phyloP scores from a whole-genome alignment of 1,284 basidiomycete genomes.

The Exobasidium rhododendri region DNA sequence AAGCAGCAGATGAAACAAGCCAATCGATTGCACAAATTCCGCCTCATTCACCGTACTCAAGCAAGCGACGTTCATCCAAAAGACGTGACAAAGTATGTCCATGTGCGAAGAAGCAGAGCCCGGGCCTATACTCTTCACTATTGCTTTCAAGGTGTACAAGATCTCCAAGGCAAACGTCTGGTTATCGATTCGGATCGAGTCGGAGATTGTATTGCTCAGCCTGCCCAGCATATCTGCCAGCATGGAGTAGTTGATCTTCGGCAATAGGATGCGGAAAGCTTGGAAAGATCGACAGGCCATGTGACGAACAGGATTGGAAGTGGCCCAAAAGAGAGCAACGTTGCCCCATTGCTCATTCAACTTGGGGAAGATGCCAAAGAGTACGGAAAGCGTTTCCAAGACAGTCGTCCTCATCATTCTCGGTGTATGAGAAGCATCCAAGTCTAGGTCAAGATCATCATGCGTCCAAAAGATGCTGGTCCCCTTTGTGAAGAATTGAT shows the following conservation, averaged over 20 bases:
- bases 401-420: slow-evolving; percentile 66
- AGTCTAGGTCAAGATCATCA: slow-evolving; percentile 24
- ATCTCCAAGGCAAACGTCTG: slow-evolving; percentile 82
- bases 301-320: slow-evolving; percentile 77
- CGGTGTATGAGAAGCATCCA: slow-evolving; percentile 45
- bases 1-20: slow-evolving; percentile 70
- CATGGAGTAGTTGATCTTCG: slow-evolving; percentile 69
- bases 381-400: slow-evolving; percentile 67
- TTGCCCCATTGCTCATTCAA: slow-evolving; percentile 76
- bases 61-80: slow-evolving; percentile 80
- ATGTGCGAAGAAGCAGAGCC: slow-evolving; percentile 57
- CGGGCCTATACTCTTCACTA: slow-evolving; percentile 59
- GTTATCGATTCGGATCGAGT: slow-evolving; percentile 64
- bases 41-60: slow-evolving; percentile 76
- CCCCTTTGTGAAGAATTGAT: slow-evolving; percentile 69
- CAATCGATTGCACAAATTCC: slow-evolving; percentile 72
- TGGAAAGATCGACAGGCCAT: slow-evolving; percentile 86
- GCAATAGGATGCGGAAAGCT: slow-evolving; percentile 79
- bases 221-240: slow-evolving; percentile 77
- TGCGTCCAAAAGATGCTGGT: slow-evolving; percentile 41
- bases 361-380: slow-evolving; percentile 61
- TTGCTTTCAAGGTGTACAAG: slow-evolving; percentile 70
- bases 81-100: slow-evolving; percentile 71
- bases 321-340: slow-evolving; percentile 78
- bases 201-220: slow-evolving; percentile 78